These are phyloP conservation scores for Epicoccum sorghinum DNA, from an alignment of 2,329 filamentous ascomycete genomes.

Conservation along the genomic window DNA sequence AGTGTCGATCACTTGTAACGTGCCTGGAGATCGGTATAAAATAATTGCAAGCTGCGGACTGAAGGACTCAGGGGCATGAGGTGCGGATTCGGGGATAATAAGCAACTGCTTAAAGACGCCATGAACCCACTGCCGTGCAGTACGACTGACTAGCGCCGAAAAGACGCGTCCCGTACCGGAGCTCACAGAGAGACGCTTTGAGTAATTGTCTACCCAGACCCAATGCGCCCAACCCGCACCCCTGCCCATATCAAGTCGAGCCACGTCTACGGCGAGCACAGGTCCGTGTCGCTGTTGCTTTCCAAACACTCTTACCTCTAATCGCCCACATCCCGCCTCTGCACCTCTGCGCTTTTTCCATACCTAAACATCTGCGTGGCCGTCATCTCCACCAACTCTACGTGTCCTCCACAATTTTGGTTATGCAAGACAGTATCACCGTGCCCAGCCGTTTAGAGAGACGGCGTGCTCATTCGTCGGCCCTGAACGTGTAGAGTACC, in stretches of 20 bases:
- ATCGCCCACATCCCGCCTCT: not conserved
- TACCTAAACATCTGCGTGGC: slow-evolving; percentile 2
- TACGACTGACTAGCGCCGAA: slow-evolving; percentile 10
- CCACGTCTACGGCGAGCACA: slow-evolving; percentile 12
- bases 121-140: slow-evolving; percentile 16
- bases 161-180: slow-evolving; percentile 11
- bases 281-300: not conserved
- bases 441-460: slow-evolving; percentile 13
- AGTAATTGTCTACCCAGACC: slow-evolving; percentile 2
- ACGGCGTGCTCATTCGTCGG: slow-evolving; percentile 16
- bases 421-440: slow-evolving; percentile 23
- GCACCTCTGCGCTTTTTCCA: not conserved
- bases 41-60: not conserved
- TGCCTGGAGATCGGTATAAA: slow-evolving; percentile 2
- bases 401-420: slow-evolving; percentile 16
- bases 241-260: slow-evolving; percentile 5
- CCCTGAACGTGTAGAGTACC: slow-evolving; percentile 17
- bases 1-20: slow-evolving; percentile 15
- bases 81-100: slow-evolving; percentile 12
- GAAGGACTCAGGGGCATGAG: slow-evolving; percentile 10
- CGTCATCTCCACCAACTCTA: slow-evolving; percentile 16
- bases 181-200: slow-evolving; percentile 2
- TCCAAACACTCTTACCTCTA: not conserved
- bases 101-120: slow-evolving; percentile 8
- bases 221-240: slow-evolving; percentile 2